Evolutionary conservation across 306 rosid genomes (phyloP).

Genomic region (Alnus rubra): DNA sequence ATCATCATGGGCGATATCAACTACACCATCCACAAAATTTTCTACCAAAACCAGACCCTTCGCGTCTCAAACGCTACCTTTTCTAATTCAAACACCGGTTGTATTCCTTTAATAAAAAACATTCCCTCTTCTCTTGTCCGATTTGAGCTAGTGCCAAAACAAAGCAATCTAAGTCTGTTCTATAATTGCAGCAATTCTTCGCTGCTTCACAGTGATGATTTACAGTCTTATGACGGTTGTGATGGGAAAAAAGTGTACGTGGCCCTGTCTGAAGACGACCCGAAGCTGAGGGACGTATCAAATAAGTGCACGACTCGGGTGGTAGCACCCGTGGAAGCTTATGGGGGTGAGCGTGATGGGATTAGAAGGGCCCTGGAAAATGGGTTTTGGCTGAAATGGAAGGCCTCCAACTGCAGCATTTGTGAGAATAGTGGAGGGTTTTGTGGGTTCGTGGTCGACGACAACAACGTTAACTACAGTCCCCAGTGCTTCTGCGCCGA

Average conservation of each 20-base stretch:
- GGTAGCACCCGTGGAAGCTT: not conserved
- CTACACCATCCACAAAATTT: slow-evolving; percentile 26
- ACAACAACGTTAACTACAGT: too few relatives aligned
- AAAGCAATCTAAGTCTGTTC: not conserved
- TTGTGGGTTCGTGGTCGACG: slow-evolving; percentile 32
- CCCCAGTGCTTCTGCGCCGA: too few relatives aligned
- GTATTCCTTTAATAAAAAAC: not conserved
- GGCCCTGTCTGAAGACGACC: not conserved
- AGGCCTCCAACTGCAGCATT: slow-evolving; percentile 13
- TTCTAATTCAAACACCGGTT: not conserved
- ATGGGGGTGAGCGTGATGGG: not conserved
- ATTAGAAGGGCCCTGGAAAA: not conserved
- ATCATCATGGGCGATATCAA: not conserved
- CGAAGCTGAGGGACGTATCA: not conserved
- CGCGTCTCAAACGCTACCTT: slow-evolving; percentile 28
- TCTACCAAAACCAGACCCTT: slow-evolving; percentile 10
- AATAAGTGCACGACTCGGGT: not conserved
- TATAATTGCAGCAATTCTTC: slow-evolving; percentile 9
- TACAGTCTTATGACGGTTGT: too few relatives aligned
- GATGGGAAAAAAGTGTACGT: not conserved
- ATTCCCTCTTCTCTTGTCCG: not conserved
- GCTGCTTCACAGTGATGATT: not conserved
- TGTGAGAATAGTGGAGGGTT: slow-evolving; percentile 19
- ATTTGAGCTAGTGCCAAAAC: not conserved
- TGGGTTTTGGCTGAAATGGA: slow-evolving; percentile 39